phyloP scores from a whole-genome alignment of 2,329 filamentous ascomycete genomes.

The Penicillium sumatraense region DNA sequence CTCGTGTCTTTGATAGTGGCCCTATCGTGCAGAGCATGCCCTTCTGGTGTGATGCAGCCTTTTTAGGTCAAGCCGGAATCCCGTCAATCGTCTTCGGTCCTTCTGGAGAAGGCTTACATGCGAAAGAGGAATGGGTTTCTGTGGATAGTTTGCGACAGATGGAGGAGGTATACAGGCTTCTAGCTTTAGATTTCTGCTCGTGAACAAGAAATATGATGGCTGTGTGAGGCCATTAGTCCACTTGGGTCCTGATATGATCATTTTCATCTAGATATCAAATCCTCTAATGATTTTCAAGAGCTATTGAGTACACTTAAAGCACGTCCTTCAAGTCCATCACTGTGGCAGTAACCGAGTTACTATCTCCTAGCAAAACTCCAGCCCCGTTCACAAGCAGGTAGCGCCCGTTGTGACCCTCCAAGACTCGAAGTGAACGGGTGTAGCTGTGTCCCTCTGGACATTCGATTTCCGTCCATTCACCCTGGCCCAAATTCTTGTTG shows the following conservation, averaged over 20 bases:
- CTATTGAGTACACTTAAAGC: background rate
- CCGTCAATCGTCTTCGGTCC: conserved; percentile 55
- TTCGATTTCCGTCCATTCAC: conserved; percentile 52
- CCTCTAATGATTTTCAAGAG: background rate
- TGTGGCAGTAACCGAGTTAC: conserved; percentile 26
- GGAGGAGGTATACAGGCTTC: conserved; percentile 20
- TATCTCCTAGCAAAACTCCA: conserved; percentile 22
- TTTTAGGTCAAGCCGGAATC: conserved; percentile 52
- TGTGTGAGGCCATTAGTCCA: too few relatives aligned
- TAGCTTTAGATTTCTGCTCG: conserved; percentile 27
- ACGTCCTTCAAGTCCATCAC: conserved; percentile 22
- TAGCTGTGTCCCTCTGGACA: conserved; percentile 51
- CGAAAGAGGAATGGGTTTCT: conserved; percentile 57
- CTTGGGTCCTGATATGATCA: too few relatives aligned
- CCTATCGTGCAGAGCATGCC: conserved; percentile 35
- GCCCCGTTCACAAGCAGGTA: conserved; percentile 26
- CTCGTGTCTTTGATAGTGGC: conserved; percentile 29
- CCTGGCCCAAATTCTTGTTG: conserved; percentile 51
- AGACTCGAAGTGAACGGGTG: conserved; percentile 51
- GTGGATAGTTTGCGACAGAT: conserved; percentile 48
- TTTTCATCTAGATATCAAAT: background rate
- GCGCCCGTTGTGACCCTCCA: conserved; percentile 38
- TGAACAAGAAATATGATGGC: background rate
- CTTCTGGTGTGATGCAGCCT: conserved; percentile 59
- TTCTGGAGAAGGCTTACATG: conserved; percentile 55